Evolutionary conservation across 179 eudicot species (phyloP).

Genomic region (Spergularia azorica): DNA sequence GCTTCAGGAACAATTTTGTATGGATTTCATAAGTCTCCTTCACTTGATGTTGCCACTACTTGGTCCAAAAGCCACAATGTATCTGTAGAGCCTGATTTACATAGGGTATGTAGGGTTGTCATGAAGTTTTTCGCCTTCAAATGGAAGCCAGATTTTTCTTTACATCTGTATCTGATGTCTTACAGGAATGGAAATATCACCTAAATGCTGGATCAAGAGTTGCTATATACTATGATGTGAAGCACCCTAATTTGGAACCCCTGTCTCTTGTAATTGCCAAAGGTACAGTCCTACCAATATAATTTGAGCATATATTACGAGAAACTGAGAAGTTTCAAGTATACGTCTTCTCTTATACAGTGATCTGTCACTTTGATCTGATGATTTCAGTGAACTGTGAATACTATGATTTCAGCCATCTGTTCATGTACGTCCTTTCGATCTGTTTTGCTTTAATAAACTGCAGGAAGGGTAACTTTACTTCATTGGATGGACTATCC

Average conservation of each 20-base stretch:
- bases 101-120: constrained; percentile 43
- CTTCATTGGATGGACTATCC: constrained; percentile 71
- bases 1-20: constrained; percentile 51
- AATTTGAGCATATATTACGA: not conserved
- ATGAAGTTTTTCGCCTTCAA: not conserved
- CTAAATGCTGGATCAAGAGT: constrained; percentile 72
- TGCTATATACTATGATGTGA: constrained; percentile 55
- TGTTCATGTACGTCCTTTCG: not conserved
- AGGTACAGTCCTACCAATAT: constrained; percentile 42
- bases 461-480: constrained; percentile 61
- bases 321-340: too few relatives aligned
- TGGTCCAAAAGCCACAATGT: constrained; percentile 53
- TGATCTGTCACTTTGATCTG: not conserved
- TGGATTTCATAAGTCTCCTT: constrained; percentile 56
- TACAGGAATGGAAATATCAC: constrained; percentile 73
- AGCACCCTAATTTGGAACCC: constrained; percentile 40
- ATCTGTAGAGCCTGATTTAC: constrained; percentile 35
- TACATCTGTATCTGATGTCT: not conserved
- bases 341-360: not conserved
- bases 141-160: not conserved
- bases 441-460: not conserved
- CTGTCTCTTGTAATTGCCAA: constrained; percentile 61
- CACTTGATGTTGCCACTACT: constrained; percentile 44
- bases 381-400: not conserved
- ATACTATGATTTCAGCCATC: too few relatives aligned